These are phyloP conservation scores for Coniophora puteana DNA, from an alignment of 1,284 basidiomycete species.

Conservation along the genomic window DNA sequence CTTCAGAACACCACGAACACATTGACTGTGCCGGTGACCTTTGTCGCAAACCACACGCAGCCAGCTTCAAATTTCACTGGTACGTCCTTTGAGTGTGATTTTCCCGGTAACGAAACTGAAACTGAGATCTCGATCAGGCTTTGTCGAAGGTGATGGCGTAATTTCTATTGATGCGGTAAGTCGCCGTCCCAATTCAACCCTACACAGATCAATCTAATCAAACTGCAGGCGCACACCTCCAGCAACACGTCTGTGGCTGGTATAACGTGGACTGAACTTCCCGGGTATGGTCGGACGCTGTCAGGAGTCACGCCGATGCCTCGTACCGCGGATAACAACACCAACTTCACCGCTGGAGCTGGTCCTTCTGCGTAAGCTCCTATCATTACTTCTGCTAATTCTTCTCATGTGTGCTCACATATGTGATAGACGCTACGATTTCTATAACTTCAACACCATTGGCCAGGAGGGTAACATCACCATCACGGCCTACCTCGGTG, in stretches of 20 bases:
- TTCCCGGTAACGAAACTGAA: background rate
- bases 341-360: constrained; percentile 52
- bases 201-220: background rate
- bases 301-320: constrained; percentile 64
- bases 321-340: constrained; percentile 42
- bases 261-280: constrained; percentile 55
- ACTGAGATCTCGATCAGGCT: constrained; percentile 34
- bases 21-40: constrained; percentile 34
- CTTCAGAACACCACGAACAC: background rate
- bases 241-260: constrained; percentile 50
- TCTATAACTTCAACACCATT: constrained; percentile 53
- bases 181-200: no score
- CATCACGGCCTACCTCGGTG: constrained; percentile 53
- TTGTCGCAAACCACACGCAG: constrained; percentile 37
- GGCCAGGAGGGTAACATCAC: constrained; percentile 40
- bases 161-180: constrained; percentile 57
- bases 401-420: background rate
- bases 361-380: constrained; percentile 62
- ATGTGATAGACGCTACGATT: constrained; percentile 43
- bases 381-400: no score
- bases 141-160: constrained; percentile 60
- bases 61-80: constrained; percentile 46
- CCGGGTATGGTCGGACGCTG: constrained; percentile 53
- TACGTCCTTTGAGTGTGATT: constrained; percentile 12
- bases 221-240: constrained; percentile 38